phyloP scores from a whole-genome alignment of 2,329 filamentous ascomycete species.

The Penicillium sp. region DNA sequence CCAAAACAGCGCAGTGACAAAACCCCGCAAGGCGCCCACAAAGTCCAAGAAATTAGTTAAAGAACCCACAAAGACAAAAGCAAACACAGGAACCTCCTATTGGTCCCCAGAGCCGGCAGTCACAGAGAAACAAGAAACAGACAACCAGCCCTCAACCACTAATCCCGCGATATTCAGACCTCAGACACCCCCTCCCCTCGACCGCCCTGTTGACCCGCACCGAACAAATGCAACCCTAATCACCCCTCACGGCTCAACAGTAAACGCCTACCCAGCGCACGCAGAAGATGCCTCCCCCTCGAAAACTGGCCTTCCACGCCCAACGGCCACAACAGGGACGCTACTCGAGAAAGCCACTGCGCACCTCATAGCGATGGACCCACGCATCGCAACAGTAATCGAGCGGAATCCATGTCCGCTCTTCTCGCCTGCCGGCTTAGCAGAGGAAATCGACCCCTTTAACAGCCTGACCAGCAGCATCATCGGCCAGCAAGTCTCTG shows the following conservation, averaged over 20 bases:
- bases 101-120: slow-evolving; percentile 17
- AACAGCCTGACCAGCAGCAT: slow-evolving; percentile 74
- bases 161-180: slow-evolving; percentile 36
- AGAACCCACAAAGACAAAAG: slow-evolving; percentile 5
- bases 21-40: slow-evolving; percentile 21
- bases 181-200: slow-evolving; percentile 36
- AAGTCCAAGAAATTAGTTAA: slow-evolving; percentile 17
- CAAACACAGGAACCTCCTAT: slow-evolving; percentile 11
- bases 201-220: slow-evolving; percentile 42
- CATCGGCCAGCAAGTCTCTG: slow-evolving; percentile 92
- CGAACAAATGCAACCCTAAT: slow-evolving; percentile 43
- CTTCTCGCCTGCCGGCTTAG: slow-evolving; percentile 73
- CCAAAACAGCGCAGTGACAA: slow-evolving; percentile 23
- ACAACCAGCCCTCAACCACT: slow-evolving; percentile 22
- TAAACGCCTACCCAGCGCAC: slow-evolving; percentile 42
- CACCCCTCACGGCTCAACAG: slow-evolving; percentile 39
- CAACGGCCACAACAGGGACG: slow-evolving; percentile 56
- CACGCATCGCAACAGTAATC: slow-evolving; percentile 62
- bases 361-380: slow-evolving; percentile 65
- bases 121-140: slow-evolving; percentile 24
- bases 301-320: slow-evolving; percentile 33
- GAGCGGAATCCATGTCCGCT: slow-evolving; percentile 66
- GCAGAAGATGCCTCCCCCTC: slow-evolving; percentile 34
- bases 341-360: slow-evolving; percentile 66
- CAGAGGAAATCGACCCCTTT: slow-evolving; percentile 81